phyloP scores from a whole-genome alignment of 768 basidiomycete species.

The Podaxis pistillaris region DNA sequence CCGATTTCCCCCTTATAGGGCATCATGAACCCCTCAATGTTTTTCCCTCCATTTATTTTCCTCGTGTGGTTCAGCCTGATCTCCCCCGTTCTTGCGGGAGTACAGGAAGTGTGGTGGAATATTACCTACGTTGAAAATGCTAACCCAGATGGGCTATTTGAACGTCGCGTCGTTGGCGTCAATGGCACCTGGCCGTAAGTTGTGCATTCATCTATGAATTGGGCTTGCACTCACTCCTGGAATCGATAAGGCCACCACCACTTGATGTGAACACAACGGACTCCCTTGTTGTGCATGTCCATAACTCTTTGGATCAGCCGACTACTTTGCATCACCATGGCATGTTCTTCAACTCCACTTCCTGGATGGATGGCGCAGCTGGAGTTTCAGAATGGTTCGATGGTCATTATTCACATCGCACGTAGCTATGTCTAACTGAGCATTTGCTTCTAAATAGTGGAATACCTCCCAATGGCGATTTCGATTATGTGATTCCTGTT shows the following conservation, averaged over 20 bases:
- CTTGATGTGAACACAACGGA: constrained; percentile 72
- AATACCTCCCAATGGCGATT: constrained; percentile 69
- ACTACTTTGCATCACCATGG: constrained; percentile 90
- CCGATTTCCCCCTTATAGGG: not conserved
- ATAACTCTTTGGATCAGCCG: constrained; percentile 65
- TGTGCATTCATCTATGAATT: not conserved
- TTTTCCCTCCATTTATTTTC: constrained; percentile 23
- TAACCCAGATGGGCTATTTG: constrained; percentile 81
- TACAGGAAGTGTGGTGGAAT: constrained; percentile 86
- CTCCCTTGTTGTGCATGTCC: constrained; percentile 72
- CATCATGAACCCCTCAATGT: constrained; percentile 5
- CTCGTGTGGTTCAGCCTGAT: constrained; percentile 31
- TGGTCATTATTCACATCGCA: not conserved
- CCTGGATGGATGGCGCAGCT: constrained; percentile 88
- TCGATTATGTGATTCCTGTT: constrained; percentile 75
- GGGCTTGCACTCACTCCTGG: constrained; percentile 1
- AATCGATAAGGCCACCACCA: constrained; percentile 66
- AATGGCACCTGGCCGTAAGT: constrained; percentile 94
- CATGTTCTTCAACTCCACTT: constrained; percentile 87
- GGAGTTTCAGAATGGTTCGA: constrained; percentile 81
- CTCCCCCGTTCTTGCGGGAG: constrained; percentile 52
- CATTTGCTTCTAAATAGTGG: constrained; percentile 43
- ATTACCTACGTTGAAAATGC: constrained; percentile 78
- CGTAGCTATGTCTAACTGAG: not conserved
- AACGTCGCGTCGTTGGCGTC: constrained; percentile 80